These are phyloP conservation scores for Mucor indicus DNA, from an alignment of 371 early-diverging fungal genomes.

Conservation along the genomic window DNA sequence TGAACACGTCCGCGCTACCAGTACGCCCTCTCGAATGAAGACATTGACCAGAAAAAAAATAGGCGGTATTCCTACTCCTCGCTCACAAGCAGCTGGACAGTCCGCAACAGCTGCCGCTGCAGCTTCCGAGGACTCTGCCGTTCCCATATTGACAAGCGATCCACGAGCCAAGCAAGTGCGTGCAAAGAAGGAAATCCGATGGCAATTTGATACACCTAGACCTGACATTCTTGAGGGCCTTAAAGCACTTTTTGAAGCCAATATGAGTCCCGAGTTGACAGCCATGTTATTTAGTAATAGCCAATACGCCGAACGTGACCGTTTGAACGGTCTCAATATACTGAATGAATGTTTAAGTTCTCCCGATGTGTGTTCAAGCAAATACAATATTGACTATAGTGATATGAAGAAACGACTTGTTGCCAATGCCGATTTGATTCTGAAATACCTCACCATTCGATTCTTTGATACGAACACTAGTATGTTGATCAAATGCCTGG, in stretches of 20 bases:
- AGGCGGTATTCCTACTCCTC: slow-evolving; percentile 14
- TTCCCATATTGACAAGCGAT: slow-evolving; percentile 67
- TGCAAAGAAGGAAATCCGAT: slow-evolving; percentile 72
- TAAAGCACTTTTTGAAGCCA: slow-evolving; percentile 53
- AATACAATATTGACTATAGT: slow-evolving; percentile 46
- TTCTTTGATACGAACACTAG: slow-evolving; percentile 89
- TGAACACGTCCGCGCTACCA: not conserved
- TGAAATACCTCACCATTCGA: slow-evolving; percentile 83
- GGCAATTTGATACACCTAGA: slow-evolving; percentile 76
- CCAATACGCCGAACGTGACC: slow-evolving; percentile 81
- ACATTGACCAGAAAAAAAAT: slow-evolving; percentile 16
- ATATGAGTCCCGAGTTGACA: slow-evolving; percentile 56
- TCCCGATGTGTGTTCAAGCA: slow-evolving; percentile 34
- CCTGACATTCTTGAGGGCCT: slow-evolving; percentile 68
- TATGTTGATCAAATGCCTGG: slow-evolving; percentile 77
- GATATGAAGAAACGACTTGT: slow-evolving; percentile 57
- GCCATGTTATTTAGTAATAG: slow-evolving; percentile 73
- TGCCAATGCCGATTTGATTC: slow-evolving; percentile 70
- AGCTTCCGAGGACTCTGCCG: slow-evolving; percentile 11
- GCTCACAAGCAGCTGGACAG: slow-evolving; percentile 22
- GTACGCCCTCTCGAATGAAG: slow-evolving; percentile 18
- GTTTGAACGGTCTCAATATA: slow-evolving; percentile 58
- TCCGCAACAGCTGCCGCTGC: slow-evolving; percentile 11
- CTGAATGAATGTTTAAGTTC: slow-evolving; percentile 65
- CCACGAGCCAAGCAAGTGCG: slow-evolving; percentile 65